phyloP scores from a whole-genome alignment of 1,139 yeast species.

The Candida buenavistaensis region DNA sequence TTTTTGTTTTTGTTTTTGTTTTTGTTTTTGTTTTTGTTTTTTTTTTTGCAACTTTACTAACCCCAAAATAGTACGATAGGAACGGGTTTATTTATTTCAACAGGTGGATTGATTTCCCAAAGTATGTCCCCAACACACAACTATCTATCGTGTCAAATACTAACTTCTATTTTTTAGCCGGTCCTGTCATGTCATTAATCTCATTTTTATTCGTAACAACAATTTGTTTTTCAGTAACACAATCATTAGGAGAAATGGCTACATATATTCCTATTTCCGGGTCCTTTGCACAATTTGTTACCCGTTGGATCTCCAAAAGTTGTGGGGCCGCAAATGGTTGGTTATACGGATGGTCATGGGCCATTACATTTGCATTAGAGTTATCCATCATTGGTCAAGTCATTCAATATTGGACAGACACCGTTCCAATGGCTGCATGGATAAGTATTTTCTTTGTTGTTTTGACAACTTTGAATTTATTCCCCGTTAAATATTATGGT shows the following conservation, averaged over 20 bases:
- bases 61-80: not conserved
- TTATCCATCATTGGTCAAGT: slow-evolving; percentile 78
- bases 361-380: slow-evolving; percentile 80
- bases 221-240: slow-evolving; percentile 65
- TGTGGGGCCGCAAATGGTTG: slow-evolving; percentile 82
- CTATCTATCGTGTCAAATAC: not conserved
- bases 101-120: slow-evolving; percentile 35
- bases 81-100: slow-evolving; percentile 42
- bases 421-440: slow-evolving; percentile 77
- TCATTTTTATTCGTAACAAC: slow-evolving; percentile 67
- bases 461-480: slow-evolving; percentile 34
- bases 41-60: not conserved
- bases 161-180: slow-evolving; percentile 31
- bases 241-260: slow-evolving; percentile 75
- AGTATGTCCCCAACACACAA: slow-evolving; percentile 18
- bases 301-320: slow-evolving; percentile 68
- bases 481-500: slow-evolving; percentile 47
- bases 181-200: slow-evolving; percentile 70
- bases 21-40: no score
- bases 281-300: slow-evolving; percentile 54
- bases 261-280: slow-evolving; percentile 69
- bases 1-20: no score
- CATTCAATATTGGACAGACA: slow-evolving; percentile 70
- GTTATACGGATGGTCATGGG: slow-evolving; percentile 88
- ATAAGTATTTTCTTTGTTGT: slow-evolving; percentile 61